Base-by-base conservation (phyloP, 768 basidiomycete species). In the Boletus rufocinnamomeus region DNA sequence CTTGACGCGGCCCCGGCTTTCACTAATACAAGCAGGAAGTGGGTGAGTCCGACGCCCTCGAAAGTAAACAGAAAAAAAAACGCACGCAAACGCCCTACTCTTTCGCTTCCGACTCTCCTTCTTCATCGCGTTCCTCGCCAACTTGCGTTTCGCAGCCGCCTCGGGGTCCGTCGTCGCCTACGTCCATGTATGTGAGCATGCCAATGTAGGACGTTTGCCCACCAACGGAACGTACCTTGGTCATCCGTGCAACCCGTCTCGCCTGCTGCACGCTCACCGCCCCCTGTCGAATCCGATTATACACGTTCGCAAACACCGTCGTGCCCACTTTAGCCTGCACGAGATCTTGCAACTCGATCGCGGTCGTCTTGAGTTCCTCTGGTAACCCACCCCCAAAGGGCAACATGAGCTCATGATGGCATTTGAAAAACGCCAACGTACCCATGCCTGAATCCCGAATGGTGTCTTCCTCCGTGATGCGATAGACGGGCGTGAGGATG, bases 71-170 rank as follows among this genome's bases (percentile, higher is more conserved):
- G n/a, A n/a, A n/a, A n/a, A n/a, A 2, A 47, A 47, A 4, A 80
- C 89, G 75, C 66, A 88, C 88, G 80, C 78, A 68, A 84, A 86
- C 27, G 71, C 67, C 28, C 77, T 72, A 46, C 79, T 81, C 73
- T 93, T 95, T 66, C 92, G 77, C 71, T 95, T 95, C 68, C 87
- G 80, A 62, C 89, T 89, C 64, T 91, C 92, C 74, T 93, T 94
- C 77, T 95, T 95, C 64, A 83, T 78, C 11, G 72, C 73, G 61
- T 92, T 91, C 62, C 85, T 76, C 63, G 88, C 87, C 56, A 83
- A 67, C 72, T 89, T 93, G 57, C 91, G 77, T 70, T 82, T 87
- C 17, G 91, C 89, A 25, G 90, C 87, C 1, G 80, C 84, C 64
- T 88, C 84, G 0, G 95, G 94, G 65, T 94, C 80, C 0, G 81